Percentiles rank a stretch among this genome's conserved stretches.
Conservation (phyloP, 169 alveolate genomes). For the Blepharisma undulans region DNA sequence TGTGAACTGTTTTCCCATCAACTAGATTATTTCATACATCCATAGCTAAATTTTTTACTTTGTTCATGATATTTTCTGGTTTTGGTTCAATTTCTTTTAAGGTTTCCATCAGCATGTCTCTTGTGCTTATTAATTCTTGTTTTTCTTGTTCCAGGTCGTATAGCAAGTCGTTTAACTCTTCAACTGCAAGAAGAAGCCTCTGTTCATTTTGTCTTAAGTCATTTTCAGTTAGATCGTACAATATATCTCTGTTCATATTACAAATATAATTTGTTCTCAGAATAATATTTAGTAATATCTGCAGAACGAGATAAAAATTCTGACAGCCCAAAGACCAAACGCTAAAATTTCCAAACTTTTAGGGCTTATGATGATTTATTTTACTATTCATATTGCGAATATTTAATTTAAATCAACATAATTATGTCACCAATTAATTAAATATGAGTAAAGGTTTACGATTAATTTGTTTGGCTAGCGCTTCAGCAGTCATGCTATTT, state of each 20-base stretch:
- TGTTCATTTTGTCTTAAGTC: background rate
- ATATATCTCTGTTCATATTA: background rate
- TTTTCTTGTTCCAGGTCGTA: background rate
- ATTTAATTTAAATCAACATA: background rate
- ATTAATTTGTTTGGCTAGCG: background rate
- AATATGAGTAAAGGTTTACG: background rate
- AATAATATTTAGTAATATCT: background rate
- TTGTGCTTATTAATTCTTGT: background rate
- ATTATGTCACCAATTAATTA: background rate
- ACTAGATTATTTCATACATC: background rate
- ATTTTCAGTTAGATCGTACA: background rate
- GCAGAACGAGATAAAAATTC: background rate
- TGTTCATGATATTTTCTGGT: background rate
- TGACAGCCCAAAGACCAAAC: background rate
- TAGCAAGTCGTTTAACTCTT: background rate
- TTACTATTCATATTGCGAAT: background rate
- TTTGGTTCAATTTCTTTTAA: background rate
- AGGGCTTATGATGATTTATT: background rate
- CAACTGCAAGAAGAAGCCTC: background rate
- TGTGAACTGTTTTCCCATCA: background rate
- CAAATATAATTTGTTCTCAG: background rate
- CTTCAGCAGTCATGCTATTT: background rate
- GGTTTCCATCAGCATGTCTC: conserved; percentile 9
- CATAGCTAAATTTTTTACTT: background rate
- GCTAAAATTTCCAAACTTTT: background rate